phyloP scores from a whole-genome alignment of 2,329 filamentous ascomycete genomes.

The Fusarium sp. region DNA sequence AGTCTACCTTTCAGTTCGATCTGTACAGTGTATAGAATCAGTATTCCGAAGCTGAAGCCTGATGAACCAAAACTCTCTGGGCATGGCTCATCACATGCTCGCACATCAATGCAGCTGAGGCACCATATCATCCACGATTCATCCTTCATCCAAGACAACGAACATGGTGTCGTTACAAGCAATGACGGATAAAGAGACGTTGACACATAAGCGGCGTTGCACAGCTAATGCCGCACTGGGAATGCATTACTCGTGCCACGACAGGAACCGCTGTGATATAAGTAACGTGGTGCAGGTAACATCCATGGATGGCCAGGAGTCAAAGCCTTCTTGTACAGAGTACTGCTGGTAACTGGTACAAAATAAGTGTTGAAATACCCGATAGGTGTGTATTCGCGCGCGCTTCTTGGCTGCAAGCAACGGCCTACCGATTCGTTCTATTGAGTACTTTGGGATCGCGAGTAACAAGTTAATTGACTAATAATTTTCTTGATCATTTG shows the following conservation, averaged over 20 bases:
- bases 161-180: background rate
- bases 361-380: slow-evolving; percentile 11
- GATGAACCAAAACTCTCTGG: background rate
- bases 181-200: slow-evolving; percentile 1
- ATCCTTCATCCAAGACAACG: background rate
- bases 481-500: background rate
- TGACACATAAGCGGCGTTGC: slow-evolving; percentile 2
- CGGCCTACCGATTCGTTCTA: background rate
- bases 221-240: slow-evolving; percentile 13
- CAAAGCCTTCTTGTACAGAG: background rate
- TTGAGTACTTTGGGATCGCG: background rate
- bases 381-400: slow-evolving; percentile 19
- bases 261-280: slow-evolving; percentile 28
- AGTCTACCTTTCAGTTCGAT: too few relatives aligned
- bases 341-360: background rate
- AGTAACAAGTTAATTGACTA: background rate
- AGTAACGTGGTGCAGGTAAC: slow-evolving; percentile 23
- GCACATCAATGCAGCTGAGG: slow-evolving; percentile 26
- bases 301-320: slow-evolving; percentile 10
- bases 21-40: background rate
- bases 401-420: slow-evolving; percentile 1
- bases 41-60: background rate
- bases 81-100: slow-evolving; percentile 32
- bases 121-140: background rate
- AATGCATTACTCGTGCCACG: slow-evolving; percentile 14